These are phyloP conservation scores for Aureobasidium namibiae DNA, from an alignment of 2,329 filamentous ascomycete species.

Conservation along the genomic window DNA sequence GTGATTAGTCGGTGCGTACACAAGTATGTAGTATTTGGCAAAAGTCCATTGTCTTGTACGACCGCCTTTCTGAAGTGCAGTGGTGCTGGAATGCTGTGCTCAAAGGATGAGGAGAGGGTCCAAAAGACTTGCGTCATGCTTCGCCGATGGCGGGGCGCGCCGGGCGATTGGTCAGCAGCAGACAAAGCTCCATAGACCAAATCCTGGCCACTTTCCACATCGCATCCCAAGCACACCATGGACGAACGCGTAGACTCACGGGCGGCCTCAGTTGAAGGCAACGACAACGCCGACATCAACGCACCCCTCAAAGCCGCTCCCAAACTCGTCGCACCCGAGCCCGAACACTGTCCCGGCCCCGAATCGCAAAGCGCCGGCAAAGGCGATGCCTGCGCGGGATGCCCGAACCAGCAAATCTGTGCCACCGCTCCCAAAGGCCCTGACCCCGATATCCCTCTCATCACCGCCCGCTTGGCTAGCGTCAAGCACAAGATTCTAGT, in stretches of 20 bases:
- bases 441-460: constrained; percentile 85
- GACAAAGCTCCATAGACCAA: no score
- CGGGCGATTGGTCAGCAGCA: neutral
- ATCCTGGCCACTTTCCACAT: neutral
- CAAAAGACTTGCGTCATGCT: neutral
- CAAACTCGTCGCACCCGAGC: constrained; percentile 84
- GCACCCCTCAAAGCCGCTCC: constrained; percentile 72
- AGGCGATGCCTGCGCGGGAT: constrained; percentile 81
- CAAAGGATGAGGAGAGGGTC: neutral
- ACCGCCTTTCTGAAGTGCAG: no score
- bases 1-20: no score
- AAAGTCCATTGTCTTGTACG: no score
- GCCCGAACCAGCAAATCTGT: constrained; percentile 93
- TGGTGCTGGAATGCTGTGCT: neutral
- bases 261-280: constrained; percentile 72
- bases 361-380: constrained; percentile 61
- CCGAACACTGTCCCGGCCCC: constrained; percentile 89
- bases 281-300: constrained; percentile 61
- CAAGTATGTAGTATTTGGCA: neutral
- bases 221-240: neutral
- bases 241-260: constrained; percentile 38
- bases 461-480: constrained; percentile 69
- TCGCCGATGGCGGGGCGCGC: neutral
- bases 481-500: constrained; percentile 91
- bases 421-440: constrained; percentile 90